Conservation (phyloP, 2,329 filamentous ascomycete species). For the Grosmannia serpens region DNA sequence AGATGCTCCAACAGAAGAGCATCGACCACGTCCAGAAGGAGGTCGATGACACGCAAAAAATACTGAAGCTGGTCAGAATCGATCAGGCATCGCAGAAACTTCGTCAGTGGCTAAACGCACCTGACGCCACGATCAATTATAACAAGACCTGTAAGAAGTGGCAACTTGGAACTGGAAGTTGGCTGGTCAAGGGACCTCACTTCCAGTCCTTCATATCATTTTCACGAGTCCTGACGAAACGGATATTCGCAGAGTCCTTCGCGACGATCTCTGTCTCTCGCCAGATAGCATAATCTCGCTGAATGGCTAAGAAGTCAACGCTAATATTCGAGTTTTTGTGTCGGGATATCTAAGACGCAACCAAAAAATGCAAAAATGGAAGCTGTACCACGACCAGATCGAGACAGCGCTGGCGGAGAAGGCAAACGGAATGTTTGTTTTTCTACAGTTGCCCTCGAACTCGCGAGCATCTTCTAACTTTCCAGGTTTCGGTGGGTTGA, state of each 20-base stretch:
- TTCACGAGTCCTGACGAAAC: slow-evolving; percentile 22
- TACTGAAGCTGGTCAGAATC: background rate
- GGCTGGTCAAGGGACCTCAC: slow-evolving; percentile 17
- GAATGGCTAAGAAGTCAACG: slow-evolving; percentile 12
- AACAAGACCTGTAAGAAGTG: slow-evolving; percentile 17
- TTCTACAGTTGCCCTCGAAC: background rate
- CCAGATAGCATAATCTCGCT: slow-evolving; percentile 13
- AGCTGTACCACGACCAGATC: slow-evolving; percentile 16
- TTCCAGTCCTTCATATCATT: slow-evolving; percentile 19
- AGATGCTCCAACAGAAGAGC: background rate
- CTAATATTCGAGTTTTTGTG: slow-evolving; percentile 19
- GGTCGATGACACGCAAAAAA: background rate
- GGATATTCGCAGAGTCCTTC: slow-evolving; percentile 18
- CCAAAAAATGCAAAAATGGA: slow-evolving; percentile 14
- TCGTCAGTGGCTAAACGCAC: background rate
- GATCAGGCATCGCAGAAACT: background rate
- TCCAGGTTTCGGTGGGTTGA: slow-evolving; percentile 25
- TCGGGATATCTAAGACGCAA: slow-evolving; percentile 14
- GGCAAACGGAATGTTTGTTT: slow-evolving; percentile 21
- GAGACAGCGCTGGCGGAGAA: slow-evolving; percentile 14
- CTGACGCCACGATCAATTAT: background rate
- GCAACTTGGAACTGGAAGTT: slow-evolving; percentile 22
- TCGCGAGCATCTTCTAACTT: background rate
- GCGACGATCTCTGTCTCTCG: background rate
- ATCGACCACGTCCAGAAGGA: background rate